These are phyloP conservation scores for Didymella arachidicola DNA, from an alignment of 2,329 filamentous ascomycete genomes.

Conservation along the genomic window DNA sequence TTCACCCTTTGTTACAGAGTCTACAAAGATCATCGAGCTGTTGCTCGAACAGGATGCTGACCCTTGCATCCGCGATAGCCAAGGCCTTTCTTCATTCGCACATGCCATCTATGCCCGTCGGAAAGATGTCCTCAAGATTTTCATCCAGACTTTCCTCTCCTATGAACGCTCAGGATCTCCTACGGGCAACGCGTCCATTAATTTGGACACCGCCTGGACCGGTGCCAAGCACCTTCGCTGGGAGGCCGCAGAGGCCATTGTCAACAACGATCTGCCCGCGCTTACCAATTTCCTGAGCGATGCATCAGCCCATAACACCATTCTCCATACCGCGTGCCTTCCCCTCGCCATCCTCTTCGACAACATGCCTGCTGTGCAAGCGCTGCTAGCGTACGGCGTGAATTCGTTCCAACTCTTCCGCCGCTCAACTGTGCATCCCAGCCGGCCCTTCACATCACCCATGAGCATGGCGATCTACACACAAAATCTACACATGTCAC, in stretches of 20 bases:
- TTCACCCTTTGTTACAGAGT: constrained; percentile 20
- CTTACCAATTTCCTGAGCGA: constrained; percentile 10
- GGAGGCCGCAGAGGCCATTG: constrained; percentile 18
- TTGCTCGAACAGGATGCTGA: constrained; percentile 20
- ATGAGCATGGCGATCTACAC: constrained; percentile 17
- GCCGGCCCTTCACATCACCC: constrained; percentile 20
- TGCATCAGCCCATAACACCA: constrained; percentile 5
- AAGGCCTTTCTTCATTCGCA: constrained; percentile 19
- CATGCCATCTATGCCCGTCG: constrained; percentile 20
- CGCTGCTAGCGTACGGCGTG: constrained; percentile 19
- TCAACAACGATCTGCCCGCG: constrained; percentile 14
- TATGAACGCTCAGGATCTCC: constrained; percentile 13
- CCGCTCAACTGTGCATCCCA: constrained; percentile 11
- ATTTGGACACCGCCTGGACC: constrained; percentile 19
- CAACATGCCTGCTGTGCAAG: constrained; percentile 12
- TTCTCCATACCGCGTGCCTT: constrained; percentile 17
- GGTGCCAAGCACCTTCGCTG: constrained; percentile 21
- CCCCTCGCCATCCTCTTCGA: constrained; percentile 20
- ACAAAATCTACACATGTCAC: background rate
- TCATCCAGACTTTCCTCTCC: constrained; percentile 5
- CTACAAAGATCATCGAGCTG: constrained; percentile 17
- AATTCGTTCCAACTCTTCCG: constrained; percentile 18
- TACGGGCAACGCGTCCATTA: constrained; percentile 18
- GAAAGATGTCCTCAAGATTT: constrained; percentile 12
- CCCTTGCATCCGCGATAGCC: constrained; percentile 18